A percentile compares a stretch with the other conserved stretches of the same genome.
phyloP scores from a whole-genome alignment of 139 green algal genomes.

The Tetradesmus obliquus region DNA sequence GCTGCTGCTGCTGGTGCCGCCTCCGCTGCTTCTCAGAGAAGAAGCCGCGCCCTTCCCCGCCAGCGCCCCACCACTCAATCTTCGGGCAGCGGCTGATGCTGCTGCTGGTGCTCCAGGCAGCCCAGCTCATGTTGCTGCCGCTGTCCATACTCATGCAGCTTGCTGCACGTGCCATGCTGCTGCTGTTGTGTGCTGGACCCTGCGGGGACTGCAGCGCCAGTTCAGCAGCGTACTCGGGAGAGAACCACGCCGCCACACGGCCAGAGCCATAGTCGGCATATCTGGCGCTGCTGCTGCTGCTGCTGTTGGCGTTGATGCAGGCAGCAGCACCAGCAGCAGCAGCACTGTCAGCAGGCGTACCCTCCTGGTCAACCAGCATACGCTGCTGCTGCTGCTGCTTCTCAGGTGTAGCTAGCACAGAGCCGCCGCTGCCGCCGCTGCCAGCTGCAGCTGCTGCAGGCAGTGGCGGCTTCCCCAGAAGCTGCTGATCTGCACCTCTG shows the following conservation, averaged over 20 bases:
- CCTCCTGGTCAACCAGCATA: background rate
- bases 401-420: background rate
- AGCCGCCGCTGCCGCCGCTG: background rate
- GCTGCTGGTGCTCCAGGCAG: conserved; percentile 42
- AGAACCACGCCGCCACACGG: background rate
- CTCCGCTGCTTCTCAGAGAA: conserved; percentile 9
- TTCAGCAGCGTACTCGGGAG: background rate
- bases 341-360: background rate
- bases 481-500: background rate
- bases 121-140: conserved; percentile 27
- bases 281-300: conserved; percentile 1
- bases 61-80: conserved; percentile 25
- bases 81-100: conserved; percentile 32
- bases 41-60: background rate
- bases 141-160: conserved; percentile 1
- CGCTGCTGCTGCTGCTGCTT: background rate
- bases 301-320: background rate
- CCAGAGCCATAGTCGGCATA: background rate
- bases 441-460: background rate
- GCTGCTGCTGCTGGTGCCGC: background rate
- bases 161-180: background rate
- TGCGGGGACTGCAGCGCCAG: background rate
- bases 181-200: background rate
- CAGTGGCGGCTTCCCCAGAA: background rate
- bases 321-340: background rate